Percentiles rank a stretch among this genome's conserved stretches.
Evolutionary conservation across 1,139 yeast species (phyloP).

Genomic region (Hemisphaericaspora xylofermentans): DNA sequence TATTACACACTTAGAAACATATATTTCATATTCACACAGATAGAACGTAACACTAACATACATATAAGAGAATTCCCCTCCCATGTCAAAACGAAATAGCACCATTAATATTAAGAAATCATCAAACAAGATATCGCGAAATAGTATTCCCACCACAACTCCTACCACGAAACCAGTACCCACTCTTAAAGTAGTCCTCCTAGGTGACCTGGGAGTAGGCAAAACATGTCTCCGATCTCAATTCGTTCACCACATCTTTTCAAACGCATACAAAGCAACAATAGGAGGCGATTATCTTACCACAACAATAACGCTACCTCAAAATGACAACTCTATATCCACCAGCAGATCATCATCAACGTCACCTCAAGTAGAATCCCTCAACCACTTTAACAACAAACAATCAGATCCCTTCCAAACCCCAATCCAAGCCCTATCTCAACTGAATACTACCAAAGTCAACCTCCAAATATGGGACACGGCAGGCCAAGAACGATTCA

Average conservation of each 20-base stretch:
- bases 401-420: not conserved
- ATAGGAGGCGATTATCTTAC: conserved; percentile 64
- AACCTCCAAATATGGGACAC: conserved; percentile 65
- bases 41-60: no score
- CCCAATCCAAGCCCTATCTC: not conserved
- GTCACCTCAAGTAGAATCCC: not conserved
- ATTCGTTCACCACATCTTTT: conserved; percentile 56
- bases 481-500: conserved; percentile 66
- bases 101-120: no score
- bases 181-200: conserved; percentile 48
- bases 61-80: no score
- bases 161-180: conserved; percentile 7
- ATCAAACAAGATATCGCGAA: no score
- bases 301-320: conserved; percentile 30
- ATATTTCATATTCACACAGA: no score
- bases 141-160: no score
- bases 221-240: conserved; percentile 61
- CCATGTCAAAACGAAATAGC: no score
- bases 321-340: not conserved
- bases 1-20: no score
- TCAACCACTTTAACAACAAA: not conserved
- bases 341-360: not conserved
- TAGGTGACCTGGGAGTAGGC: conserved; percentile 66
- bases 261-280: conserved; percentile 60
- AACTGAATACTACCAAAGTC: conserved; percentile 18